Percentiles rank a stretch among this genome's conserved stretches.
These are phyloP conservation scores for Ceratocystis smalleyi DNA, from an alignment of 2,329 filamentous ascomycete genomes.

Conservation along the genomic window DNA sequence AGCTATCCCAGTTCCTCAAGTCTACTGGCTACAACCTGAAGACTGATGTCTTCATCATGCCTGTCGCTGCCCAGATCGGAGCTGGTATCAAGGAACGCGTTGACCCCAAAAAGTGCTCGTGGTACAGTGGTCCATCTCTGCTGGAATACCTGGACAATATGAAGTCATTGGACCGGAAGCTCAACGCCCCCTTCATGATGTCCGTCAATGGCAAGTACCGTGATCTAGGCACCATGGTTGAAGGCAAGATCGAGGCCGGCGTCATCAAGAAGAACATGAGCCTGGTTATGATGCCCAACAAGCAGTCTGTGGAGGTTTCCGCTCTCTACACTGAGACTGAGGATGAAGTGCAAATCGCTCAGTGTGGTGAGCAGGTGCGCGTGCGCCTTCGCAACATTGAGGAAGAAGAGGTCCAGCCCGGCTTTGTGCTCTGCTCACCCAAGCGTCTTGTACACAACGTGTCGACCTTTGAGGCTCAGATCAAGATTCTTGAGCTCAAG, in stretches of 20 bases:
- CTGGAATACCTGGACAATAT: constrained; percentile 93
- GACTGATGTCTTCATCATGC: constrained; percentile 88
- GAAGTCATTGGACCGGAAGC: constrained; percentile 82
- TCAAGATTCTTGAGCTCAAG: constrained; percentile 87
- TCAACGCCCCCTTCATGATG: constrained; percentile 99
- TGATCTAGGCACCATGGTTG: constrained; percentile 93
- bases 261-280: constrained; percentile 79
- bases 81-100: constrained; percentile 80
- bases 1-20: constrained; percentile 77
- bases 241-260: constrained; percentile 92
- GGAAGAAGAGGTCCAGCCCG: constrained; percentile 90
- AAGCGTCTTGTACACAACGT: constrained; percentile 91
- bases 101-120: constrained; percentile 57
- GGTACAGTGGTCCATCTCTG: constrained; percentile 79
- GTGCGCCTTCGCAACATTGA: constrained; percentile 85
- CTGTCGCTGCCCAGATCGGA: constrained; percentile 77
- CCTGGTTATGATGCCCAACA: constrained; percentile 92
- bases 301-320: constrained; percentile 61
- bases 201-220: constrained; percentile 89
- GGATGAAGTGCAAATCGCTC: constrained; percentile 67
- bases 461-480: constrained; percentile 81
- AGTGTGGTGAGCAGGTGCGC: constrained; percentile 89
- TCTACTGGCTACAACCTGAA: constrained; percentile 88
- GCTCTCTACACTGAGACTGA: constrained; percentile 92
- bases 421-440: constrained; percentile 89